Evolutionary conservation across 1,139 yeast species (phyloP), one percentile per base, ranked within the genome.

Genomic region (Geotrichum bryndzae): DNA sequence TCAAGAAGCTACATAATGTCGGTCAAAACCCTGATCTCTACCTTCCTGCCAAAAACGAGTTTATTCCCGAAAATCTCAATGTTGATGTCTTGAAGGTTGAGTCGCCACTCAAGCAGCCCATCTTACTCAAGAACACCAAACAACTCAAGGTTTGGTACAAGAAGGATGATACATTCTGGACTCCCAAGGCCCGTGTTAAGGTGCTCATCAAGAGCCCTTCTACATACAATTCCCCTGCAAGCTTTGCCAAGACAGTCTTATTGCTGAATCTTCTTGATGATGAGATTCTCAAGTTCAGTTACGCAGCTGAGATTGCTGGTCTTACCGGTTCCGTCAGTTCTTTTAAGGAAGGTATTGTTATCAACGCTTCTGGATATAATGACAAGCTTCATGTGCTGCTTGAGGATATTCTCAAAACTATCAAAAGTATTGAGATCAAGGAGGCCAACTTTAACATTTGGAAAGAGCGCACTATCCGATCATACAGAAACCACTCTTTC

Each of bases 281-380:
- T 70, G 84, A 83, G 54, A 77, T 94, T 67, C 87, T 86, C 67
- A 92, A 90, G 68, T 77, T 84, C 61, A 85, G 90, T 6, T 94
- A 94, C 69, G 88, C 88, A 71, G 97, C 99, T 0, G 83, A 86
- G 8, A 79, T 91, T 64, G 97, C 95, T 2, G 96, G 95, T 0
- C 80, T 91, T 63, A 77, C 80, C 57, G 85, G 86, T 64, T 76
- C 80, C 3, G 79, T 92, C 53, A 74, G 79, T 52, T 77, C 83
- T 59, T 83, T 87, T 65, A 81, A 87, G 65, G 91, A 87, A 67
- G 96, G 97, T 0, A 71, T 91, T 56, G 82, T 83, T 52, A 72
- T 94, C 52, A 82, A 83, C 57, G 79, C 90, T 23, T 79, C 81
- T 54, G 99, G 99, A 1, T 94, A 88, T 74, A 90, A 88, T 68